phyloP scores from a whole-genome alignment of 305 asterid species.

The Striga hermonthica region DNA sequence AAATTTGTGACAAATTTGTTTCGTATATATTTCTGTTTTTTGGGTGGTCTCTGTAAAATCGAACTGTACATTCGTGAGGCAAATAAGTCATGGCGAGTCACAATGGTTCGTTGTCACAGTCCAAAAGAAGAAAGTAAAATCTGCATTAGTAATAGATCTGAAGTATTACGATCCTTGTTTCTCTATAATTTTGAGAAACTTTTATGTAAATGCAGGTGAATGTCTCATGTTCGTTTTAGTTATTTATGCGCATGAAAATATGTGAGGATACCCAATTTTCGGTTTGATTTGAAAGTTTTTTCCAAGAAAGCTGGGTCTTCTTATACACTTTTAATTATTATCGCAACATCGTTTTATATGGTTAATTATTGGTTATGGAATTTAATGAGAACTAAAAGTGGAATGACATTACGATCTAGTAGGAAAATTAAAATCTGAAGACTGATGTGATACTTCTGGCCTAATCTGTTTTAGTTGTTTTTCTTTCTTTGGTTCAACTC shows the following conservation, averaged over 20 bases:
- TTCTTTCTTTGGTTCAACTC: not conserved
- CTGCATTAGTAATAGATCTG: slow-evolving; percentile 3
- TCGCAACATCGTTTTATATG: not conserved
- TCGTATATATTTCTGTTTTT: slow-evolving; percentile 7
- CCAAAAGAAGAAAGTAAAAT: slow-evolving; percentile 32
- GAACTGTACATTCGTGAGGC: slow-evolving; percentile 7
- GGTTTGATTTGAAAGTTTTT: slow-evolving; percentile 26
- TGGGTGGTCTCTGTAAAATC: slow-evolving; percentile 26
- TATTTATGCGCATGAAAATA: not conserved
- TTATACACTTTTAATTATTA: slow-evolving; percentile 18
- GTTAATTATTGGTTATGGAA: not conserved
- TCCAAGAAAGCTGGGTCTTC: slow-evolving; percentile 9
- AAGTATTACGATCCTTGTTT: not conserved
- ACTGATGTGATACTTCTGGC: slow-evolving; percentile 17
- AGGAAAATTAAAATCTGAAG: slow-evolving; percentile 4
- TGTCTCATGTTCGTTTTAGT: not conserved
- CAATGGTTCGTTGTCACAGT: slow-evolving; percentile 22
- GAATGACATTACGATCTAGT: slow-evolving; percentile 10
- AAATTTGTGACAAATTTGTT: not conserved
- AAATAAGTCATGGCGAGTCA: slow-evolving; percentile 29
- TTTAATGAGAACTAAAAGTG: slow-evolving; percentile 1
- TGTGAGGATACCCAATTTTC: not conserved
- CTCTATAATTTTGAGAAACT: not conserved
- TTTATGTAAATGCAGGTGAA: slow-evolving; percentile 10
- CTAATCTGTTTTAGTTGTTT: slow-evolving; percentile 12